Base-by-base conservation (phyloP, 345 rosid genomes). In the Moricandia moricandioides region DNA sequence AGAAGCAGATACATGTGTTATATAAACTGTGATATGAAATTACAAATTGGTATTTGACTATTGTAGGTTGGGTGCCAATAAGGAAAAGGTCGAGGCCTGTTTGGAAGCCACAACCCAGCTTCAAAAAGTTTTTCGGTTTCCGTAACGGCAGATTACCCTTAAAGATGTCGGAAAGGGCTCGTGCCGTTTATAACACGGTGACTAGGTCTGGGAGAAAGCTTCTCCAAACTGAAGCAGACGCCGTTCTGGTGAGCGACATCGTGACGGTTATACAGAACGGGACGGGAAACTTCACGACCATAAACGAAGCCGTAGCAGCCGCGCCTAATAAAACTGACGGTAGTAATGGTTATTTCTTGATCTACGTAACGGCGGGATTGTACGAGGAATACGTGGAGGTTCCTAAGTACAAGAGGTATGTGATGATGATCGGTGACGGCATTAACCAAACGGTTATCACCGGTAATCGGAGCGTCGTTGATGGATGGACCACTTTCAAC, bases 391-490 rank as follows among this genome's bases (percentile, higher is more conserved):
- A 92, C 18, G 80, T 95, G 1, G 84, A 87, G 31, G 43, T 95
- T 65, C 70, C 92, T 2, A 95, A 87, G 85, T 82, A 83, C 56
- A 95, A 92, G 76, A 82, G 60, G 11, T 88, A 88, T 37, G 85
- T 95, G 47, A 90, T 92, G 93, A 92, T 95, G 85, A 69, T 92
- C 8, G 99, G 98, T 7, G 99, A 87, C 5, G 99, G 97, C 24
- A 92, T 95, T 76, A 88, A 89, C 79, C 85, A 75, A 72, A 95
- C 99, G 0, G 62, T 95, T 17, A 88, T 95, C 55, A 92, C 97
- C 12, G 97, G 99, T 6, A 92, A 90, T 65, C 86, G 88, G 2
- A 95, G 92, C 74, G 89, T 86, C 7, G 93, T 59, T 68, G 99
- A 90, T 33, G 91, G 91, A 5, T 92, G 96, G 99, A 92, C 96